A percentile compares a stretch with the other conserved stretches of the same genome.
phyloP scores from a whole-genome alignment of 768 basidiomycete species.

The Trametes sanguinea region DNA sequence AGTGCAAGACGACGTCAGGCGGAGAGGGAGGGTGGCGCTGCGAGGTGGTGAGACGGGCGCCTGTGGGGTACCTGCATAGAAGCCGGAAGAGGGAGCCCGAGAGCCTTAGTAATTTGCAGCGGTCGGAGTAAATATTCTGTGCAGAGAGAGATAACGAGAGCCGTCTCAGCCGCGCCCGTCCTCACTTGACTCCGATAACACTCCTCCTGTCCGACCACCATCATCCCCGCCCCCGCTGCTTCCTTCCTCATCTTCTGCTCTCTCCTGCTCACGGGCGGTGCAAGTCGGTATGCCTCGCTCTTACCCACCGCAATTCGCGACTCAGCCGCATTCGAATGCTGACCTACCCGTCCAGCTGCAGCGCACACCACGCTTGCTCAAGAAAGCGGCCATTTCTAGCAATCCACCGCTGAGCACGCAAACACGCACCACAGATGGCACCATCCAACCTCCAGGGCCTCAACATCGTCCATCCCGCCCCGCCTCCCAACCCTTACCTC shows the following conservation, averaged over 20 bases:
- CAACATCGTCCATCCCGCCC: slow-evolving; percentile 70
- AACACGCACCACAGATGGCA: slow-evolving; percentile 44
- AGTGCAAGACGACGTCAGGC: slow-evolving; percentile 1
- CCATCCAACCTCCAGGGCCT: slow-evolving; percentile 74
- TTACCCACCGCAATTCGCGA: background rate
- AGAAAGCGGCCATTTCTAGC: background rate
- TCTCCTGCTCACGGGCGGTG: background rate
- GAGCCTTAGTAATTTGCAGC: slow-evolving; percentile 7
- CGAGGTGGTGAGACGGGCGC: slow-evolving; percentile 1
- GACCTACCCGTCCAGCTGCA: background rate
- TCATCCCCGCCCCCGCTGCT: slow-evolving; percentile 10
- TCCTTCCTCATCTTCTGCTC: background rate
- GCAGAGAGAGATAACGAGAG: too few relatives aligned
- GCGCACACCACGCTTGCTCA: background rate
- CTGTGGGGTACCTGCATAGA: background rate
- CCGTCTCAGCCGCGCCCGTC: too few relatives aligned
- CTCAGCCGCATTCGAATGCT: background rate
- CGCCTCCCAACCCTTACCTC: slow-evolving; percentile 39
- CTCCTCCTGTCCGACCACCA: slow-evolving; percentile 9
- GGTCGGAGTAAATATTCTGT: slow-evolving; percentile 18
- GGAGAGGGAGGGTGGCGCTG: background rate
- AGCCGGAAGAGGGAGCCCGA: slow-evolving; percentile 15
- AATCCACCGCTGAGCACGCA: slow-evolving; percentile 21
- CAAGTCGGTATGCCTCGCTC: slow-evolving; percentile 13
- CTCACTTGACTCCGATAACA: slow-evolving; percentile 6